Base-by-base conservation (phyloP, 495 filamentous ascomycete species). In the Talaromyces stipitatus region DNA sequence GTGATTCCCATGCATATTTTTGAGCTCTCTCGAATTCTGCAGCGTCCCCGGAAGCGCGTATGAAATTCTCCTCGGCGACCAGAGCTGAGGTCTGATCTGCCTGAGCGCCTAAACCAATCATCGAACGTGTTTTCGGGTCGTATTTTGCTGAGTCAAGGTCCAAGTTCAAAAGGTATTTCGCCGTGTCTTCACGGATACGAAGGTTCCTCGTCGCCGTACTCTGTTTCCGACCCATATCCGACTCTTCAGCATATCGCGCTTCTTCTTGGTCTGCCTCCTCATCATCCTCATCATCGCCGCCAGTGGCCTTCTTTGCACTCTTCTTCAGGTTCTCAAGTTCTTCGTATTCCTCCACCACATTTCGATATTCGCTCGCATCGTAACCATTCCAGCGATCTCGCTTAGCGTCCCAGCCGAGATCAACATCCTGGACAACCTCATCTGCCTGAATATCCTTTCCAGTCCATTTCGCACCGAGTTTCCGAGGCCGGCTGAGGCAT, bases 141-240 rank as follows among this genome's bases (percentile, higher is more conserved):
- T 98, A 98, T 66, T 96, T 96, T 11, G 94, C 95, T 0, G 92
- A 96, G 62, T 98, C 94, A 2, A 95, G 81, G 63, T 97, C 94
- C 4, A 98, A 80, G 64, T 97, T 97, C 0, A 97, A 76, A 6
- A 98, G 74, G 67, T 98, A 98, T 67, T 97, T 97, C n/a, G 94
- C 94, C 4, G 94, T 97, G 69, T 98, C 94, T 74, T 98, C 94
- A 64, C 94, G 84, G 59, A 98, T 83, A 54, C 94, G 82, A 59
- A 98, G 79, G 62, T 97, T 92, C 60, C 90, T 81, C 4, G 92
- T 95, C n/a, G 87, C 82, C 2, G 90, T 96, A 50, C 85, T 86
- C 68, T 96, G 92, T 54, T 95, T 84, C 58, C 88, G 79, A 18
- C 92, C 92, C 88, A 97, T 95, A 66, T 96, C 91, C n/a, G 90